Conservation (phyloP, 345 rosid species). For the Sapria himalayana region DNA sequence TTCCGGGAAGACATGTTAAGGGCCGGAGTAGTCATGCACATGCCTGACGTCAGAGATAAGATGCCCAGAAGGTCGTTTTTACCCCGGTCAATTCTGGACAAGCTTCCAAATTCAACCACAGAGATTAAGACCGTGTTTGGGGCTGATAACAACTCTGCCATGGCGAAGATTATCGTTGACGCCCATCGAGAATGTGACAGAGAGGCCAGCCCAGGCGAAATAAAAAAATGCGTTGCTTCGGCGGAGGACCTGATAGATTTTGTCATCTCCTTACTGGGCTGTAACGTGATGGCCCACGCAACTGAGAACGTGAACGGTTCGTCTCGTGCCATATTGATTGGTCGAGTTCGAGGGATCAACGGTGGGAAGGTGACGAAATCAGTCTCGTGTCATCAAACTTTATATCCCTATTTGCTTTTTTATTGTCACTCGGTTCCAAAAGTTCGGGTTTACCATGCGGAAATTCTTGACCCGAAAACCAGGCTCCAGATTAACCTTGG, state of each 20-base stretch:
- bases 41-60: constrained; percentile 78
- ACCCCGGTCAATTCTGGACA: constrained; percentile 42
- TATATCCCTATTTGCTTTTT: constrained; percentile 61
- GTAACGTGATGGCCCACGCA: constrained; percentile 28
- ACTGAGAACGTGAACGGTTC: constrained; percentile 44
- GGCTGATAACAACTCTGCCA: constrained; percentile 39
- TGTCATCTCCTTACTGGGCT: constrained; percentile 47
- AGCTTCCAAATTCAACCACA: constrained; percentile 39
- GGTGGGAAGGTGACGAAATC: constrained; percentile 51
- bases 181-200: constrained; percentile 59
- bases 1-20: constrained; percentile 51
- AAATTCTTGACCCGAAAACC: constrained; percentile 29
- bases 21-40: constrained; percentile 40
- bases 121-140: constrained; percentile 23
- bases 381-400: constrained; percentile 75
- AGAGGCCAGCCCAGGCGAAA: constrained; percentile 47
- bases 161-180: constrained; percentile 29
- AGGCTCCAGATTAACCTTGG: constrained; percentile 45
- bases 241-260: constrained; percentile 85
- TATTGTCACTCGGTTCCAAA: constrained; percentile 85
- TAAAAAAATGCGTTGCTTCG: constrained; percentile 63
- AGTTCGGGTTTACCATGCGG: constrained; percentile 71
- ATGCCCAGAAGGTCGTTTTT: constrained; percentile 85
- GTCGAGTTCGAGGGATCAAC: constrained; percentile 36
- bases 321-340: constrained; percentile 27